Conservation (phyloP, 768 basidiomycete species). For the Tricholoma bakamatsutake region DNA sequence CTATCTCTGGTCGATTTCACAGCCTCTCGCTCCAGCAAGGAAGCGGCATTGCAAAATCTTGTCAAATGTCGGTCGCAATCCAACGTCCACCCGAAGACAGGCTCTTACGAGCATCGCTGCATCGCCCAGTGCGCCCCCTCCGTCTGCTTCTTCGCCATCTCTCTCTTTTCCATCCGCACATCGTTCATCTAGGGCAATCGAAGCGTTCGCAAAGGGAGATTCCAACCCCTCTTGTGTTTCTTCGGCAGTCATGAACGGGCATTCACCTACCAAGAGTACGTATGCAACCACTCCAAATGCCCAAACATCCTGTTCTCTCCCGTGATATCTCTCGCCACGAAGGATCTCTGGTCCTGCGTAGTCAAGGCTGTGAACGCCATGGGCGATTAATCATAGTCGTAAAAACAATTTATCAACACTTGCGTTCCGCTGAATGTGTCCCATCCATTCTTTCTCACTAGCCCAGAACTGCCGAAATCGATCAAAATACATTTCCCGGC, state of each 20-base stretch:
- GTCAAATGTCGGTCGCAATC: constrained; percentile 81
- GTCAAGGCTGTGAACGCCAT: constrained; percentile 52
- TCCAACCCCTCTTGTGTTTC: constrained; percentile 84
- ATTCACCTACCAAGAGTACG: constrained; percentile 89
- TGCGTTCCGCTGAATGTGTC: constrained; percentile 92
- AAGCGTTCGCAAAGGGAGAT: constrained; percentile 70
- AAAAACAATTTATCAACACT: constrained; percentile 29
- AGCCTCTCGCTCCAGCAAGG: constrained; percentile 71
- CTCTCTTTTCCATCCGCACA: constrained; percentile 68
- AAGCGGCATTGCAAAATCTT: constrained; percentile 75
- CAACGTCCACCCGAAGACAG: constrained; percentile 78
- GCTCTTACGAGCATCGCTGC: constrained; percentile 79
- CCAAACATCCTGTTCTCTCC: constrained; percentile 98
- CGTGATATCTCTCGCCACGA: constrained; percentile 89
- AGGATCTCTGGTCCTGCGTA: constrained; percentile 97
- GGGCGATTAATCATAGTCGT: not conserved
- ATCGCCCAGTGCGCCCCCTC: constrained; percentile 79
- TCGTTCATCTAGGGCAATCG: constrained; percentile 73
- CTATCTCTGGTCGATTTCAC: constrained; percentile 38
- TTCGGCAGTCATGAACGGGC: constrained; percentile 84
- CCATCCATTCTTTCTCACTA: constrained; percentile 81
- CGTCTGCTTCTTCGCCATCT: constrained; percentile 75
- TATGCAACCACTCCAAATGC: constrained; percentile 96
- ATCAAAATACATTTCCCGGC: constrained; percentile 85
- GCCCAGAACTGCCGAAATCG: constrained; percentile 92